Conservation (phyloP, 1,139 yeast species). For the Debaryomyces nepalensis region DNA sequence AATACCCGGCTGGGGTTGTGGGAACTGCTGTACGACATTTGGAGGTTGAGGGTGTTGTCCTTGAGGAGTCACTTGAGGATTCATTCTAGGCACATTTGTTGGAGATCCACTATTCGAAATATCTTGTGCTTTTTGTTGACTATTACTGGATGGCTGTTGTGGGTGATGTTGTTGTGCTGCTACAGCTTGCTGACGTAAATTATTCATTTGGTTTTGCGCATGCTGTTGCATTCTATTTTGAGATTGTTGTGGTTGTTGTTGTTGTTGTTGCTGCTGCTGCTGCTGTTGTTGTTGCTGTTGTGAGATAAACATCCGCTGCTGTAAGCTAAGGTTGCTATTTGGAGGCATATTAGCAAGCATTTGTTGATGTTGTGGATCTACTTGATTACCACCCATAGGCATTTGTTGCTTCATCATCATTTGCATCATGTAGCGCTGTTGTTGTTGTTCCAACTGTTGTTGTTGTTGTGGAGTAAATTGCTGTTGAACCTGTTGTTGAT, state of each 20-base stretch:
- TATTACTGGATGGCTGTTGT: constrained; percentile 16
- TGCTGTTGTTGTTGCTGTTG: constrained; percentile 24
- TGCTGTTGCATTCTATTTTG: constrained; percentile 50
- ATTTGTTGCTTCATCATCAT: constrained; percentile 31
- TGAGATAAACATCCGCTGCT: constrained; percentile 15
- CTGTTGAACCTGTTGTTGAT: constrained; percentile 28
- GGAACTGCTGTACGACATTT: constrained; percentile 19
- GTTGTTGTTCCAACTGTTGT: constrained; percentile 23
- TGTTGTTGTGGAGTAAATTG: constrained; percentile 25
- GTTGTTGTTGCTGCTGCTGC: constrained; percentile 24
- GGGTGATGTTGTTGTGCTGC: constrained; percentile 27
- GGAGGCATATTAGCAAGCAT: constrained; percentile 20
- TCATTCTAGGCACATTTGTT: constrained; percentile 24
- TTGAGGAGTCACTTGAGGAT: constrained; percentile 27
- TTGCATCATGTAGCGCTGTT: constrained; percentile 33
- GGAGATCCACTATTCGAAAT: constrained; percentile 24
- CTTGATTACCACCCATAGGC: constrained; percentile 18
- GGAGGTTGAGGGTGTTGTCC: constrained; percentile 22
- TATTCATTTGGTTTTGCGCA: constrained; percentile 58
- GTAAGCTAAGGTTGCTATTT: constrained; percentile 16
- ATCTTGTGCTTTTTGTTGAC: constrained; percentile 19
- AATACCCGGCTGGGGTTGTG: constrained; percentile 19
- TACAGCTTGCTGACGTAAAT: constrained; percentile 51
- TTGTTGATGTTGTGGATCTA: constrained; percentile 32
- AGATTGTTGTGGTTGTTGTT: constrained; percentile 28